Percentiles rank a stretch among this genome's conserved stretches.
Evolutionary conservation across 192 early-diverging fungal genomes (phyloP).

Genomic region (Rhizoclosmatium globosum): DNA sequence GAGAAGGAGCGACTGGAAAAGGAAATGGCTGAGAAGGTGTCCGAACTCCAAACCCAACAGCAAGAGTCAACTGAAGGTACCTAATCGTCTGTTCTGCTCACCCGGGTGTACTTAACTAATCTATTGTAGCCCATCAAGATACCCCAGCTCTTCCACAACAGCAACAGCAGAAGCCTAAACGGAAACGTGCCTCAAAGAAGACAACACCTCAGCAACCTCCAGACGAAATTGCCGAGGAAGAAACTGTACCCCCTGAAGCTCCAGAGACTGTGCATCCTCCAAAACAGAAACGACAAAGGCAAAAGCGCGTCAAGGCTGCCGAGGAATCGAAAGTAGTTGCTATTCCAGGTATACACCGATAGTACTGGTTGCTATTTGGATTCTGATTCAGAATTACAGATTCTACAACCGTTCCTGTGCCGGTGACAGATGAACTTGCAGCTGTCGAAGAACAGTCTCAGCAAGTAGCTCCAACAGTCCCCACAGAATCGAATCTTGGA

Average conservation of each 20-base stretch:
- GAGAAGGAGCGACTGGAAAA: background rate
- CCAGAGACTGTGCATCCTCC: background rate
- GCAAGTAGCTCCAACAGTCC: no score
- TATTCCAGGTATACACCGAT: no score
- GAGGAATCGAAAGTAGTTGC: background rate
- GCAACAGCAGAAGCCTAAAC: background rate
- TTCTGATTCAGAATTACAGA: no score
- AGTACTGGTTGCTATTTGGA: no score
- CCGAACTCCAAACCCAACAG: background rate
- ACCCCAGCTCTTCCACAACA: background rate
- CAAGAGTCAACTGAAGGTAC: background rate
- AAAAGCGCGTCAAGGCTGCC: background rate
- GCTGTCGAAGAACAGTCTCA: no score
- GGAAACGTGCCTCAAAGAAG: background rate
- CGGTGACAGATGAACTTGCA: no score
- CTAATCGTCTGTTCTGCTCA: background rate
- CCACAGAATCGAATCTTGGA: no score
- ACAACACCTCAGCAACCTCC: background rate
- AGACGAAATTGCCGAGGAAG: background rate
- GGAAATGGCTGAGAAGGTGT: background rate
- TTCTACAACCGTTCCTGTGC: no score
- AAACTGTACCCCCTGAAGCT: background rate
- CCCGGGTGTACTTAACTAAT: background rate
- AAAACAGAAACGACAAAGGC: background rate
- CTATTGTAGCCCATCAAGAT: background rate